Base-by-base conservation (phyloP, 1,139 yeast species). In the Scheffersomyces quercinus region DNA sequence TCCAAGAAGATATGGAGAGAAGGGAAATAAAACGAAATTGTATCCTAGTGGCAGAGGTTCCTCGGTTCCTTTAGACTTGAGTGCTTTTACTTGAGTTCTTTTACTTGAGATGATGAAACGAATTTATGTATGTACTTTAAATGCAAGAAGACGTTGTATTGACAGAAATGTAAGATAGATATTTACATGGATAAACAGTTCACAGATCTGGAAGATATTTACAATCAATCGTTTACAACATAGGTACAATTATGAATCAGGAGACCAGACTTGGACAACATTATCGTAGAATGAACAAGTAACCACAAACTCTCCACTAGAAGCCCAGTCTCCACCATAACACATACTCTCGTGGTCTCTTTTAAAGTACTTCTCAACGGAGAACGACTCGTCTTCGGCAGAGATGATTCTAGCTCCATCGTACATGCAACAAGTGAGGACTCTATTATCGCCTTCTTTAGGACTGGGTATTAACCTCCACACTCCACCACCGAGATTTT, bases 31-130 rank as follows among this genome's bases (percentile, higher is more conserved):
- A 42, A 77, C 77, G 45, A 90, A 91, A 62, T 70, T 89, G 53
- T 93, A 93, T 65, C 97, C 97, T 11, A 88, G 97, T 68, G 98
- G 99, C 6, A 79, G 97, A 59, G 99, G 99, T 2, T 82, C 91
- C 28, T 88, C 97, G 29, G 95, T 93, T 34, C 98, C 98, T 1
- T 70, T 93, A 53, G 83, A 89, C 55, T 70, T 91, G 51, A 67
- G 79, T 39, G 28, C 39, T 34, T 49, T 39, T 32, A 26, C 34
- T 7, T 47, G 36, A 36, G 16, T 13, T 13, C 39, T 34, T 49
- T 39, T 32, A 26, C 34, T 7, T 47, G 36, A 36, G 16, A 14
- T n/a, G 6, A 31, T 30, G 15, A 30, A 15, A 30, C 7, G 26
- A 20, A 5, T 7, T 20, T 20, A 16, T 16, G 20, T 20, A 20